A percentile compares a stretch with the other conserved stretches of the same genome.
Evolutionary conservation across 1,139 yeast genomes (phyloP).

Genomic region (Taiozyma sp.): DNA sequence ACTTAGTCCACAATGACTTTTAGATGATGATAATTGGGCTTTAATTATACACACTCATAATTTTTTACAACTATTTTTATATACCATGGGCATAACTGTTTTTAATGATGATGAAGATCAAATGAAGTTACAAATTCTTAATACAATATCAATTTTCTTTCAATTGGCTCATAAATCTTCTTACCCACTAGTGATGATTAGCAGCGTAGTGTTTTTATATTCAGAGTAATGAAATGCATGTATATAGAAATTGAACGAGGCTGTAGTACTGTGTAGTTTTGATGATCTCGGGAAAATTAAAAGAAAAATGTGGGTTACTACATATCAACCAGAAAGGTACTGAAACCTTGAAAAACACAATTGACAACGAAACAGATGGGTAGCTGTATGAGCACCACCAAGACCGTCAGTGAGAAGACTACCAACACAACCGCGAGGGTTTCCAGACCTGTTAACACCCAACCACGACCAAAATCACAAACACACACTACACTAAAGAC

Average conservation of each 20-base stretch:
- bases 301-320: not conserved
- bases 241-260: not conserved
- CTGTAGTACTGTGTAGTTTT: not conserved
- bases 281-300: not conserved
- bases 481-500: not conserved
- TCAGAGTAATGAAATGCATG: not conserved
- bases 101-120: not conserved
- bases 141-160: not conserved
- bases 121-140: not conserved
- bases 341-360: not conserved
- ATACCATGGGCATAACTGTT: not conserved
- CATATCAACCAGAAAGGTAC: not conserved
- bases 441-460: not conserved
- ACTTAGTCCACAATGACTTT: slow-evolving; percentile 1
- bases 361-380: slow-evolving; percentile 5
- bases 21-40: not conserved
- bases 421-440: not conserved
- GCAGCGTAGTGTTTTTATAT: not conserved
- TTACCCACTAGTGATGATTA: not conserved
- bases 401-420: slow-evolving; percentile 1
- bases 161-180: not conserved
- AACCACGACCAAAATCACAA: not conserved
- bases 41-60: not conserved
- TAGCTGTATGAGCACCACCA: slow-evolving; percentile 7
- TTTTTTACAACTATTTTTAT: not conserved